Evolutionary conservation across 139 green algal genomes (phyloP), one percentile per base, ranked within the genome.

Genomic region (Chlorella sp.): DNA sequence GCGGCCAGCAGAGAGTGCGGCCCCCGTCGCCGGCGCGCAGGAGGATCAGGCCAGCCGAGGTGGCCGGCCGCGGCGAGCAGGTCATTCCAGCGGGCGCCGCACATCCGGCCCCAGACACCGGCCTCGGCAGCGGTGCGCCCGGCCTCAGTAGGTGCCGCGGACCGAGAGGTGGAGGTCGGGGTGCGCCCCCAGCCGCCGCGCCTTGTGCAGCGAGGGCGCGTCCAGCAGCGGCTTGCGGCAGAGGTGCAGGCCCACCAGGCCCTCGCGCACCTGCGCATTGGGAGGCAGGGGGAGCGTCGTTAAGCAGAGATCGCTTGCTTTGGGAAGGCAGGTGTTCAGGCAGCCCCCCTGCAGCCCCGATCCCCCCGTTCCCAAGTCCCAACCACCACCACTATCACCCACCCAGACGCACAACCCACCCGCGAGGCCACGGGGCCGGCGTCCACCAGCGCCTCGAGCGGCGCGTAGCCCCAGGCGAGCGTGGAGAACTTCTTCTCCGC

Each of bases 401-500:
- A 4, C n/a, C 11, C 42, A 27, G 43, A 36, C 51, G 27, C 14
- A 14, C 25, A 7, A 3, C 31, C 41, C 55, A 86, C 77, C 59
- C 77, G 45, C 7, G 41, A 42, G 9, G 48, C 46, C 14, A 38
- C 50, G 27, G 77, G 43, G 27, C 71, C 65, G 35, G 50, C 31
- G 62, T 86, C 79, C 6, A 82, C 53, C 17, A 85, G 41, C 33
- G 55, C 68, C n/a, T 87, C 82, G 38, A 75, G 42, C 12, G 80
- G 64, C n/a, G 76, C 60, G 43, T 80, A 77, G 33, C 62, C n/a
- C 82, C 82, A 87, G n/a, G 79, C 78, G 40, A 83, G 62, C 17
- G 73, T 73, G 73, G 43, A 73, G 33, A 87, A 76, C 36, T 36
- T 63, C 51, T 50, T 42, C 62, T 83, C 71, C 25, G 53, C 53